phyloP scores from a whole-genome alignment of 1,139 yeast genomes.

The Taphrina deformans region DNA sequence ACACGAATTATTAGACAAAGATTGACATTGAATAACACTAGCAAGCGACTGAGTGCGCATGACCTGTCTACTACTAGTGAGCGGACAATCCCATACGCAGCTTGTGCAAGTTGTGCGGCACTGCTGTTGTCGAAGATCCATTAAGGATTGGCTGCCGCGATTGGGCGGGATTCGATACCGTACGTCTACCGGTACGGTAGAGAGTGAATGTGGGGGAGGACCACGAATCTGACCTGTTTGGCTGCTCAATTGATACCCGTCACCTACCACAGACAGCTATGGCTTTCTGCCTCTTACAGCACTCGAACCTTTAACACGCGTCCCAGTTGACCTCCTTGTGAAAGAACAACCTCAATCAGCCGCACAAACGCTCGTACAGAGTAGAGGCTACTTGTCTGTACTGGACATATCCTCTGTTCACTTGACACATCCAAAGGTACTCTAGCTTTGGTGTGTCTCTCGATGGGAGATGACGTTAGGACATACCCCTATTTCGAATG shows the following conservation, averaged over 20 bases:
- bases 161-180: background rate
- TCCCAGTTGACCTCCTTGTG: background rate
- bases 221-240: background rate
- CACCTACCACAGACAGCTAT: background rate
- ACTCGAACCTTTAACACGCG: conserved; percentile 3
- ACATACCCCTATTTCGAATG: conserved; percentile 61
- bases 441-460: background rate
- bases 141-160: background rate
- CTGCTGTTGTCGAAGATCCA: too few relatives aligned
- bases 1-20: too few relatives aligned
- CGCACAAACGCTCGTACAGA: too few relatives aligned
- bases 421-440: too few relatives aligned
- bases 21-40: too few relatives aligned
- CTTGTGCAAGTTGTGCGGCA: too few relatives aligned
- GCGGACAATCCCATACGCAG: too few relatives aligned
- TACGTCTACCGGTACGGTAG: background rate
- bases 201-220: background rate
- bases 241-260: background rate
- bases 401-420: too few relatives aligned
- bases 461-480: conserved; percentile 17
- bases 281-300: conserved; percentile 10
- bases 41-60: too few relatives aligned
- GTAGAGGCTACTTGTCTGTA: too few relatives aligned
- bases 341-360: background rate
- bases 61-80: too few relatives aligned